These are phyloP conservation scores for Sphagnum fallax DNA, from an alignment of 228 moss, liverwort and hornwort species.

Conservation along the genomic window DNA sequence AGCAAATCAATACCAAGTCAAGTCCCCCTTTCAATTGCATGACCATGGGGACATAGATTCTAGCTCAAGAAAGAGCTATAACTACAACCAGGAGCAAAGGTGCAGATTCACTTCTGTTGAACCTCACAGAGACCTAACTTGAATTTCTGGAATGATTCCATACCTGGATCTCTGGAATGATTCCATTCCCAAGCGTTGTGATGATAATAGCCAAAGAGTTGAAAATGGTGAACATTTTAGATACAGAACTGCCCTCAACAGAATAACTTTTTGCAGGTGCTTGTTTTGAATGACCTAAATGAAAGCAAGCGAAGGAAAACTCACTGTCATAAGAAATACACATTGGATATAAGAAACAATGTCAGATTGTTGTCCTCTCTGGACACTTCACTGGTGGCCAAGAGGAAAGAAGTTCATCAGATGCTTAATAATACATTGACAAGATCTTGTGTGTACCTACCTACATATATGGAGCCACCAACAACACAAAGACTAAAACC, in stretches of 20 bases:
- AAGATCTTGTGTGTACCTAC: conserved; percentile 6
- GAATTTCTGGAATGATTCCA: not conserved
- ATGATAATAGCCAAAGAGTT: conserved; percentile 27
- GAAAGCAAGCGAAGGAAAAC: not conserved
- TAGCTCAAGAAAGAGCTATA: not conserved
- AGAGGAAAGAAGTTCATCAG: not conserved
- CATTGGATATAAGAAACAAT: no score
- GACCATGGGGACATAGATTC: not conserved
- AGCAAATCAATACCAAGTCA: not conserved
- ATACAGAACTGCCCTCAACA: conserved; percentile 11
- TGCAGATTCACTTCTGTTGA: not conserved
- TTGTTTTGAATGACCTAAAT: conserved; percentile 6
- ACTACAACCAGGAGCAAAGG: not conserved
- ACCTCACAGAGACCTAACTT: not conserved
- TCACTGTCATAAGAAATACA: no score
- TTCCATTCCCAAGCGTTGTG: conserved; percentile 29
- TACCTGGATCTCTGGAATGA: conserved; percentile 63
- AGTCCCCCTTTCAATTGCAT: not conserved
- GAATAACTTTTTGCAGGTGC: conserved; percentile 8
- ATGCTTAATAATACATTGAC: not conserved
- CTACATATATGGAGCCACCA: conserved; percentile 32
- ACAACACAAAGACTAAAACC: conserved; percentile 33
- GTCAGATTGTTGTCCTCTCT: not conserved
- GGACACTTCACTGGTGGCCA: not conserved
- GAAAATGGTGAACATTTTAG: conserved; percentile 39